phyloP scores from a whole-genome alignment of 208 protist genomes.

The Wallacemonas rigidus region DNA sequence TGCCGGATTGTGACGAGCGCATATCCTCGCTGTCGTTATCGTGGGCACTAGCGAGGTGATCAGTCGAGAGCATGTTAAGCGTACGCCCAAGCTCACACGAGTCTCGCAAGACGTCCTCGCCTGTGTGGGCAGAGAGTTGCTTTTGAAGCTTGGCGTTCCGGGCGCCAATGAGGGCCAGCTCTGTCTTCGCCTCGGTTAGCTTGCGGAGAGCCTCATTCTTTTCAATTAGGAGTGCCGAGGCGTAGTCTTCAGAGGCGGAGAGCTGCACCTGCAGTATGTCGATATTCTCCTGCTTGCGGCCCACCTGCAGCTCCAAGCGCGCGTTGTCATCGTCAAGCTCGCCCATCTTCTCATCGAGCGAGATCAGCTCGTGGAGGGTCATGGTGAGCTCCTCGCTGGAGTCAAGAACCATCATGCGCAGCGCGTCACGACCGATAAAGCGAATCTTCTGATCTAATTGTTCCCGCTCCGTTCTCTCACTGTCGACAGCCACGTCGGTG shows the following conservation, averaged over 20 bases:
- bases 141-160: constrained; percentile 33
- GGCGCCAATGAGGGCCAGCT: constrained; percentile 45
- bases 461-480: constrained; percentile 6
- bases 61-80: constrained; percentile 14
- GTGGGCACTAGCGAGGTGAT: constrained; percentile 15
- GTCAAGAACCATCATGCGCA: constrained; percentile 33
- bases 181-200: constrained; percentile 55
- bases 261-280: constrained; percentile 46
- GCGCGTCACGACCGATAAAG: constrained; percentile 21
- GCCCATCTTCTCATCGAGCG: constrained; percentile 24
- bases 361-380: constrained; percentile 31
- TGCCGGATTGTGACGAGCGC: neutral
- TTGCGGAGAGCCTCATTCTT: constrained; percentile 47
- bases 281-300: constrained; percentile 31
- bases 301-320: constrained; percentile 35
- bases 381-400: constrained; percentile 20
- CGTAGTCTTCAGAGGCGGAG: constrained; percentile 36
- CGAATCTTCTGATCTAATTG: constrained; percentile 7
- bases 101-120: neutral
- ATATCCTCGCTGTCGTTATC: constrained; percentile 14
- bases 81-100: constrained; percentile 4
- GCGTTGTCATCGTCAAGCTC: constrained; percentile 33
- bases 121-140: neutral
- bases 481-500: neutral
- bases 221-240: constrained; percentile 39